A percentile compares a stretch with the other conserved stretches of the same genome.
Evolutionary conservation across 129 eudicot genomes (phyloP).

Genomic region (Escallonia herrerae): DNA sequence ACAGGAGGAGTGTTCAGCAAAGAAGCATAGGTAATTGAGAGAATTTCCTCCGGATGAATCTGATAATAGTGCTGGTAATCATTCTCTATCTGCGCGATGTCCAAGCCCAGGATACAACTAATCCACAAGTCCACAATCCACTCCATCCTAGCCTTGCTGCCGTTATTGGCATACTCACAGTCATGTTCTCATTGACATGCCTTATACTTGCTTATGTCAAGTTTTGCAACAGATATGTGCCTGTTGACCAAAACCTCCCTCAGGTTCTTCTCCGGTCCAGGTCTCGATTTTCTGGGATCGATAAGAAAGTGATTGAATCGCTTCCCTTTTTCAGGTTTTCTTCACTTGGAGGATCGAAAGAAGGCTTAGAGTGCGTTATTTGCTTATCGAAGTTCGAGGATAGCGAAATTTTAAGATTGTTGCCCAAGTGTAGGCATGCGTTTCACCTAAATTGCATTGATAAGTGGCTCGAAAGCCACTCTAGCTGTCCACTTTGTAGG

Average conservation of each 20-base stretch:
- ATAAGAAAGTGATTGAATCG: constrained; percentile 39
- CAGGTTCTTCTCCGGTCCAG: constrained; percentile 22
- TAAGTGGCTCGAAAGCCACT: constrained; percentile 51
- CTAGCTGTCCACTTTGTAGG: constrained; percentile 61
- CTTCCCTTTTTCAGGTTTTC: constrained; percentile 53
- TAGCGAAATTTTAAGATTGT: constrained; percentile 38
- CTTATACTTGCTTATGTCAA: constrained; percentile 40
- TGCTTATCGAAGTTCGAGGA: constrained; percentile 56
- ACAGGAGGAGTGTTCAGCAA: neutral
- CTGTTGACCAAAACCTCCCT: constrained; percentile 15
- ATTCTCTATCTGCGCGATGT: constrained; percentile 16
- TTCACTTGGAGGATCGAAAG: constrained; percentile 50
- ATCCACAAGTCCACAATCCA: constrained; percentile 9
- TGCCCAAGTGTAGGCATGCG: constrained; percentile 62
- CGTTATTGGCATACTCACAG: constrained; percentile 32
- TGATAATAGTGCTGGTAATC: constrained; percentile 7
- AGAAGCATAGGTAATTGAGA: constrained; percentile 1
- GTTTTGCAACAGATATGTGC: constrained; percentile 20
- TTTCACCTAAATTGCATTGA: constrained; percentile 62
- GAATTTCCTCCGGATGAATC: constrained; percentile 27
- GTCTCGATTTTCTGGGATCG: constrained; percentile 43
- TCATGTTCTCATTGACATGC: constrained; percentile 33
- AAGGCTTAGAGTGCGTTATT: constrained; percentile 59
- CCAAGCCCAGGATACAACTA: constrained; percentile 28
- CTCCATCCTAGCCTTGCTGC: constrained; percentile 37